Conservation (phyloP, 2,329 filamentous ascomycete species). For the Tolypocladium guangdongense region DNA sequence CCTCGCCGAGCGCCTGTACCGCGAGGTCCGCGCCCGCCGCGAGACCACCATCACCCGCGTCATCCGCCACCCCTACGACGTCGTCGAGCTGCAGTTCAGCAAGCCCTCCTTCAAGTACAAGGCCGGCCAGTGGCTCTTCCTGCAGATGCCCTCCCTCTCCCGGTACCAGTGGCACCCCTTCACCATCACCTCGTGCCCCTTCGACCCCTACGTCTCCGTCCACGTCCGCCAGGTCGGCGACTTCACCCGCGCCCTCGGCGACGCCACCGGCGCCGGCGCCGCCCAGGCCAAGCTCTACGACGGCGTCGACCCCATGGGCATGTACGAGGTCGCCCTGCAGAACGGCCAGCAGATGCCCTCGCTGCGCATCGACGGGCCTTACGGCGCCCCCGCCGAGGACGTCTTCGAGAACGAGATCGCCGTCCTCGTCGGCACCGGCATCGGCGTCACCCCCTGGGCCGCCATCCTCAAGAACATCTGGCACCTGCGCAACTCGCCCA, state of each 20-base stretch:
- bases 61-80: constrained; percentile 91
- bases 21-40: constrained; percentile 75
- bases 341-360: constrained; percentile 88
- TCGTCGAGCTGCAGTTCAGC: constrained; percentile 92
- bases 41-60: constrained; percentile 87
- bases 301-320: constrained; percentile 80
- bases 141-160: constrained; percentile 84
- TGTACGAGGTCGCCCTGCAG: constrained; percentile 94
- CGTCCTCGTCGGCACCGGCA: constrained; percentile 75
- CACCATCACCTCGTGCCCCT: constrained; percentile 96
- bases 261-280: constrained; percentile 82
- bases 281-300: constrained; percentile 87
- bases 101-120: constrained; percentile 98
- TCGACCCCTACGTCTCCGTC: constrained; percentile 86
- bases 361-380: constrained; percentile 87
- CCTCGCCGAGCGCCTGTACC: constrained; percentile 77
- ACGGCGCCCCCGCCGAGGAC: constrained; percentile 92
- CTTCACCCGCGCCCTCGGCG: constrained; percentile 87
- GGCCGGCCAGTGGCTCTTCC: constrained; percentile 94
- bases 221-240: constrained; percentile 96
- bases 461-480: constrained; percentile 94
- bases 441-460: constrained; percentile 80
- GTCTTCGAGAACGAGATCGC: constrained; percentile 91
- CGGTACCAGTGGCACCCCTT: constrained; percentile 96
- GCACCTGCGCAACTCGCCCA: constrained; percentile 83